Conservation (phyloP, 345 rosid genomes). For the Brassica carinata region DNA sequence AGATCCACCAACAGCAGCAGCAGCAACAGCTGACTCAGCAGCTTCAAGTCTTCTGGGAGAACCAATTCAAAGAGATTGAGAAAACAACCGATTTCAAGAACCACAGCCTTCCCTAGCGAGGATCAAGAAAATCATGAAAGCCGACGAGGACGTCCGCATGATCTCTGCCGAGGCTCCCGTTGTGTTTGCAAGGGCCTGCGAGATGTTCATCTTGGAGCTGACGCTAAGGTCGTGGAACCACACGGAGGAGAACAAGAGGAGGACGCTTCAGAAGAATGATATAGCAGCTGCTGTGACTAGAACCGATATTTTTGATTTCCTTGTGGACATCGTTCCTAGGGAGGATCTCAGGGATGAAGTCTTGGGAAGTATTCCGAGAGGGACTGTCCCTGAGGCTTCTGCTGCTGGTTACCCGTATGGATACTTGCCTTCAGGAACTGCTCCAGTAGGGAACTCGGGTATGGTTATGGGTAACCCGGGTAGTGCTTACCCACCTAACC, state of each 20-base stretch:
- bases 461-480: slow-evolving; percentile 92
- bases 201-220: slow-evolving; percentile 92
- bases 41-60: slow-evolving; percentile 84
- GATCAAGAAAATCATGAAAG: slow-evolving; percentile 99
- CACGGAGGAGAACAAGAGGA: slow-evolving; percentile 93
- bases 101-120: slow-evolving; percentile 91
- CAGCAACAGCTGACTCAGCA: slow-evolving; percentile 91
- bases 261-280: slow-evolving; percentile 94
- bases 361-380: slow-evolving; percentile 48
- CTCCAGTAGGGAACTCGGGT: slow-evolving; percentile 67
- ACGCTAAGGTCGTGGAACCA: slow-evolving; percentile 96
- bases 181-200: slow-evolving; percentile 94
- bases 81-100: slow-evolving; percentile 84
- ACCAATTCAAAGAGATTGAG: slow-evolving; percentile 79
- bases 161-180: slow-evolving; percentile 98
- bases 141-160: slow-evolving; percentile 97
- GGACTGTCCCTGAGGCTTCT: slow-evolving; percentile 46
- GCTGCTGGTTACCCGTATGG: slow-evolving; percentile 70
- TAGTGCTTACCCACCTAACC: slow-evolving; percentile 61
- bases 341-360: slow-evolving; percentile 93
- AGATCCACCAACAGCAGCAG: slow-evolving; percentile 86
- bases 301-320: slow-evolving; percentile 91
- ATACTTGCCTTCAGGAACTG: slow-evolving; percentile 69
- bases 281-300: slow-evolving; percentile 93
- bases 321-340: slow-evolving; percentile 91